Evolutionary conservation across 331 rosid genomes (phyloP), one percentile per base, ranked within the genome.

Genomic region (Pyracantha coccinea): DNA sequence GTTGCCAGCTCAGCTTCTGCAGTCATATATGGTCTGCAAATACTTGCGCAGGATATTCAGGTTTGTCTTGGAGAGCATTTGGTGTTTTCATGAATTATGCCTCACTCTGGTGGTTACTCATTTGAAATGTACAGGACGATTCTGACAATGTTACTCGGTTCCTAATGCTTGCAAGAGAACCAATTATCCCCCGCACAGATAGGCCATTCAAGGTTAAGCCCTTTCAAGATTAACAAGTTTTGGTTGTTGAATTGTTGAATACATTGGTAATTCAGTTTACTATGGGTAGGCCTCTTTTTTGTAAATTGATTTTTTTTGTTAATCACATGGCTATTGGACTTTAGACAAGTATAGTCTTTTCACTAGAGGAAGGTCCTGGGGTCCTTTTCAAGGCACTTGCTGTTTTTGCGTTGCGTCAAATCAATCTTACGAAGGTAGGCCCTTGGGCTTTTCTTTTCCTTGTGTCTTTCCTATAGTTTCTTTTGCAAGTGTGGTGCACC

Each of bases 321-420:
- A 33, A 45, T 59, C 45, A 64, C 76, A 77, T 65, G 58, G 59
- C 59, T 70, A 5, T 80, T 80, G 69, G 58, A 32, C 82, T 80
- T 74, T 86, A 95, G 99, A 92, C 99, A 25, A 95, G 99, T 81
- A 92, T 95, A 81, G 99, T 92, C 68, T 95, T 92, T 85, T 92
- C 97, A 33, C 83, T 95, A 62, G 99, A 95, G 84, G 97, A 92
- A 80, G 97, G 99, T 70, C 97, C 99, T 38, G 97, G 99, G 78
- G 74, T 90, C 28, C 99, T 95, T 80, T 95, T 90, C 84, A 95
- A 92, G 86, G 99, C 99, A 68, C 99, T 95, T 77, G 97, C 99
- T 60, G 97, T 90, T 84, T 95, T 95, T 83, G 97, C 99, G 38
- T 71, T 92, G 78, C 99, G 97, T 62, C 88, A 86, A 76, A 89